Evolutionary conservation across 345 rosid genomes (phyloP), one percentile per base, ranked within the genome.

Genomic region (Populus deltoides): DNA sequence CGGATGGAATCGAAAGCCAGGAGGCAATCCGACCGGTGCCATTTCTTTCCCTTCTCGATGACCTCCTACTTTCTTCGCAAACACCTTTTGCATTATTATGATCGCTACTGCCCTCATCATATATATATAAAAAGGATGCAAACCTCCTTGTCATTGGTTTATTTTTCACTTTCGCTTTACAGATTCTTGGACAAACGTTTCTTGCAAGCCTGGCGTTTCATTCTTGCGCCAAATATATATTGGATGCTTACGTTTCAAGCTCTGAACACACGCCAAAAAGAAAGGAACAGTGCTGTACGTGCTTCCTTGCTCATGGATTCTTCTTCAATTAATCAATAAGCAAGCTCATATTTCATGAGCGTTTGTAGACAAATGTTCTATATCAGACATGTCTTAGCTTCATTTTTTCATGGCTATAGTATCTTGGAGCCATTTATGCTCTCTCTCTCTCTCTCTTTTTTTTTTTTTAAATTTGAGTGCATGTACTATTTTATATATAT

Each of bases 1-100:
- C 1, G 98, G 98, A 83, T 94, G 98, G 80, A 94, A 94, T 83
- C 97, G 85, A 49, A 94, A 94, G 16, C 98, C 98, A 18, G 97
- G 98, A 82, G 98, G 98, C 76, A 94, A 86, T 83, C 99, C 92
- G 8, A 87, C 89, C 29, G 92, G 88, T 36, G 94, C 86, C 94
- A 90, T 90, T 74, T 24, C 27, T 27, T 29, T 16, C 35, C 35
- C 36, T 63, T 53, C 59, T 24, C 59, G 9, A 20, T 53, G 59
- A 53, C 17, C 57, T 72, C n/a, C 9, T 57, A 8, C 29, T 59
- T 25, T 57, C 63, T 59, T 9, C 8, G 63, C 29, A n/a, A 9
- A 59, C 63, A 8, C 63, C n/a, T 59, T 59, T n/a, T 59, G 63
- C 29, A 59, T 59, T n/a, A n/a, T 10, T 1, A n/a, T 59, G 63